A percentile compares a stretch with the other conserved stretches of the same genome.
Conservation (phyloP, 1,284 basidiomycete genomes). For the Xanthoconium separans region DNA sequence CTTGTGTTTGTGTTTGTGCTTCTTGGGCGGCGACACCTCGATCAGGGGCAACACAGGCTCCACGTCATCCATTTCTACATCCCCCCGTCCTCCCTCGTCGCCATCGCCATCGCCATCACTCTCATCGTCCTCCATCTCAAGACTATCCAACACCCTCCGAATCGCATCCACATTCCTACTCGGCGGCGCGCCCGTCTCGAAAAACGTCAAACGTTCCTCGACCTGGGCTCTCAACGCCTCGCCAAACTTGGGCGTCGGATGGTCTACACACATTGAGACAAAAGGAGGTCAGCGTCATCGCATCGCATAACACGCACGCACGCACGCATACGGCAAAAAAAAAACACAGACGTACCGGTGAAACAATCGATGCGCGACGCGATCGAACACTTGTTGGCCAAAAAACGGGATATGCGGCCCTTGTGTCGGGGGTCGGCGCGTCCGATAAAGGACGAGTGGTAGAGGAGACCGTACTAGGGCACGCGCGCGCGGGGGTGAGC, state of each 20-base stretch:
- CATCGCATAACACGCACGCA: no score
- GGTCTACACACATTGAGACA: constrained; percentile 45
- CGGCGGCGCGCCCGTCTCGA: constrained; percentile 85
- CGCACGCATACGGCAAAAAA: not conserved
- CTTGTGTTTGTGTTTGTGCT: constrained; percentile 32
- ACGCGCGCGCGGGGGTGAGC: no score
- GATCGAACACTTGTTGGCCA: constrained; percentile 99
- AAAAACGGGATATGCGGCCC: constrained; percentile 95
- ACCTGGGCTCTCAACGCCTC: constrained; percentile 93
- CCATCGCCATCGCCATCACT: constrained; percentile 50
- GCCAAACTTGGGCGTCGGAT: constrained; percentile 91
- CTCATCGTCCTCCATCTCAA: constrained; percentile 73
- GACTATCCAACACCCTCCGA: constrained; percentile 80
- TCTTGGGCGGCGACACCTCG: constrained; percentile 52
- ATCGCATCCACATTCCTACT: constrained; percentile 88
- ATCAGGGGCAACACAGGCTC: constrained; percentile 54
- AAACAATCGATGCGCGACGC: constrained; percentile 98
- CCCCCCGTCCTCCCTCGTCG: not conserved
- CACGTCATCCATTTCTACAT: constrained; percentile 51
- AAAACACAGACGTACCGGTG: constrained; percentile 53
- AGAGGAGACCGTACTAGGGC: constrained; percentile 83
- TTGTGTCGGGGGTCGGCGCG: constrained; percentile 95
- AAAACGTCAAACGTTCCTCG: constrained; percentile 94
- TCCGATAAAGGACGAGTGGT: constrained; percentile 95
- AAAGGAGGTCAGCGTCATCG: not conserved